phyloP scores from a whole-genome alignment of 495 filamentous ascomycete genomes.

The Penicillium taxi region DNA sequence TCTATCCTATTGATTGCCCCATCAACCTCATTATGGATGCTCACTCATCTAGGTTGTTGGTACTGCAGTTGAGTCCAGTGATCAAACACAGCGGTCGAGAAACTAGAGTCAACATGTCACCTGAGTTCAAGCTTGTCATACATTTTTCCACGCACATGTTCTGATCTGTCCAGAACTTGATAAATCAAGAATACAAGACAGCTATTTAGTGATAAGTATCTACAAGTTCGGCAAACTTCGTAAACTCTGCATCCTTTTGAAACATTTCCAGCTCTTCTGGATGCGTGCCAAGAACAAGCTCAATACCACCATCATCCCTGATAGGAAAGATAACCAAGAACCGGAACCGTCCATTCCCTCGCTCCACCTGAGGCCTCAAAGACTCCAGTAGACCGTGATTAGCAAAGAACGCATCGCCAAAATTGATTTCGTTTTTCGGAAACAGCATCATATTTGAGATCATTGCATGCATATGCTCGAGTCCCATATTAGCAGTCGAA shows the following conservation, averaged over 20 bases:
- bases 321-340: constrained; percentile 5
- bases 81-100: too few species aligned
- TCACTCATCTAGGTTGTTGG: too few species aligned
- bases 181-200: too few species aligned
- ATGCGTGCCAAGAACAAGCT: constrained; percentile 4
- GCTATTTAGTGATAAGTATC: constrained; percentile 3
- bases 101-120: too few species aligned
- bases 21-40: too few species aligned
- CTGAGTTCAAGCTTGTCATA: too few species aligned
- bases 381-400: not conserved
- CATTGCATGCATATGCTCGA: constrained; percentile 9
- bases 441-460: constrained; percentile 9
- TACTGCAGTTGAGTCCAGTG: too few species aligned
- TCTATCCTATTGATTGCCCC: too few species aligned
- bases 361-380: constrained; percentile 6
- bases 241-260: constrained; percentile 1
- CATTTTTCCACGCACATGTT: too few species aligned
- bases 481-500: constrained; percentile 5
- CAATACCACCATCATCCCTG: constrained; percentile 3
- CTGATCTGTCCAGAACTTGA: too few species aligned
- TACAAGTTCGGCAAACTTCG: constrained; percentile 5
- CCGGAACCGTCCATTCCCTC: constrained; percentile 5
- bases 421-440: constrained; percentile 1
- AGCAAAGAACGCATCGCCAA: constrained; percentile 5
- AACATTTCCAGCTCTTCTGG: constrained; percentile 6